Conservation (phyloP, 1,139 yeast species). For the Kurtzmaniella quercitrusa region DNA sequence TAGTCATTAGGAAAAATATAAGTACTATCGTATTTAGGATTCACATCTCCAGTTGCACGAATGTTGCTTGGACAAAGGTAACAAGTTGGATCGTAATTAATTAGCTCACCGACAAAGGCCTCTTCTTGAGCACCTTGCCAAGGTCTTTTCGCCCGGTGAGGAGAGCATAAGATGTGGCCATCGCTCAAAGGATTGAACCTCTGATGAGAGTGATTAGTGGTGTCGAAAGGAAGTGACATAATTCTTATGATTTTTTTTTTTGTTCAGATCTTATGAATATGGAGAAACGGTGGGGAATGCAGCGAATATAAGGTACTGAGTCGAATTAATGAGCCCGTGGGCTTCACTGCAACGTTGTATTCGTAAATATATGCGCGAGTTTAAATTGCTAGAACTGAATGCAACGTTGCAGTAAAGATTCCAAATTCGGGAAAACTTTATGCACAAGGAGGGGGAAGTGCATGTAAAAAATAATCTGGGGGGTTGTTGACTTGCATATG, state of each 20-base stretch:
- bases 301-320: neutral
- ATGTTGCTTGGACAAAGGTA: constrained; percentile 72
- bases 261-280: neutral
- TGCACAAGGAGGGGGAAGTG: neutral
- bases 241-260: constrained; percentile 4
- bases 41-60: constrained; percentile 61
- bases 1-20: constrained; percentile 65
- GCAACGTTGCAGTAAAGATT: constrained; percentile 17
- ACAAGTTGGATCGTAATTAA: constrained; percentile 62
- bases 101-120: constrained; percentile 38
- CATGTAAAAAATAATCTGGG: neutral
- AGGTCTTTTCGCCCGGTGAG: constrained; percentile 75
- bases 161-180: constrained; percentile 66
- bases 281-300: neutral
- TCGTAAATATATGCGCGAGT: neutral
- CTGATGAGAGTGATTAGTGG: constrained; percentile 59
- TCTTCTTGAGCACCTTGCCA: constrained; percentile 78
- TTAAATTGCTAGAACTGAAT: constrained; percentile 6
- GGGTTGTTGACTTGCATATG: neutral
- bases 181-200: constrained; percentile 65
- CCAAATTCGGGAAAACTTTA: neutral
- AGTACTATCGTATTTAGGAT: constrained; percentile 57
- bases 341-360: constrained; percentile 16
- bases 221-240: constrained; percentile 38
- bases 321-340: neutral